Base-by-base conservation (phyloP, 176 grass and related monocot genomes). In the Aegilops tauschii region DNA sequence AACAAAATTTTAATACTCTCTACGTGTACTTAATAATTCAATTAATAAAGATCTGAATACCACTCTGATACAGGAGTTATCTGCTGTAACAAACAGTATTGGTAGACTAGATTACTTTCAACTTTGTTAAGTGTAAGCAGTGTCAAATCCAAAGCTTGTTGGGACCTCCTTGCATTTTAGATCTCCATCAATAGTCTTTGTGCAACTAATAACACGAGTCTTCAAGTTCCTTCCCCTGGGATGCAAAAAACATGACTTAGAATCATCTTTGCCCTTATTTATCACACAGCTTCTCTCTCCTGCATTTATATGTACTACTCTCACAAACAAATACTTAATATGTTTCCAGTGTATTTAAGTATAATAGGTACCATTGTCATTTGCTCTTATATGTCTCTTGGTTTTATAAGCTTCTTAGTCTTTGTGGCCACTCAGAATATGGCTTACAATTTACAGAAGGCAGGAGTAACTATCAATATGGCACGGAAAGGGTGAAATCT, bases 91-190 rank as follows among this genome's bases (percentile, higher is more conserved):
- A 29, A 44, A 76, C 17, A 82, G 11, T 35, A 6, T 32, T 30
- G 0, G 13, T 62, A 21, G 11, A 42, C 74, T 25, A 25, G 23
- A 25, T 25, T 25, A 25, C 1, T 52, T 65, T 12, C 3, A 2
- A 79, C 0, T 52, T 44, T 29, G 25, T 25, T 6, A 29, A 45
- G 11, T 17, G 21, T 61, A 99, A 77, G 97, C 97, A 80, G 97
- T 99, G 86, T 99, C 97, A 93, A 99, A 99, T 69, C 97, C 97
- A 92, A 99, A 99, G 84, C 97, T 99, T 79, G 92, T 88, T 78
- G 97, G 97, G 32, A 99, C 97, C 86, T 99, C 97, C 77, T 99
- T 99, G 82, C 90, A 87, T 90, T 99, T 99, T 12, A 99, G 77
- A 90, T 99, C 97, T 63, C 97, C 97, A 80, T 99, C 97, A 11